Conservation (phyloP, 2,329 filamentous ascomycete genomes). For the Akanthomyces lecanii region DNA sequence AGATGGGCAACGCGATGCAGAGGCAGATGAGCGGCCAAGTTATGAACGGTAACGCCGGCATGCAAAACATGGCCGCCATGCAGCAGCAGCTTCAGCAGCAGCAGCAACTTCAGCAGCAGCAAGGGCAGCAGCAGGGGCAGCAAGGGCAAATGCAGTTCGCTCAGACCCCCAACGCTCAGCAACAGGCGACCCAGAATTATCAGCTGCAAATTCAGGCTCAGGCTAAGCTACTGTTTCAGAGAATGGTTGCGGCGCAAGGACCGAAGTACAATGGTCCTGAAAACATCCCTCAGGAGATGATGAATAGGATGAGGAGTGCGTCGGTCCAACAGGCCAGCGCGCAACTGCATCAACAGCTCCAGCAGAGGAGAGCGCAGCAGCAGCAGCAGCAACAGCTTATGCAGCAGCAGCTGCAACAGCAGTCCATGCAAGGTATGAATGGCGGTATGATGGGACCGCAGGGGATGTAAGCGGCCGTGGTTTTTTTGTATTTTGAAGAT, state of each 20-base stretch:
- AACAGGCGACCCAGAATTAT: conserved; percentile 1
- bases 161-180: conserved; percentile 17
- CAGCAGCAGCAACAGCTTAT: conserved; percentile 30
- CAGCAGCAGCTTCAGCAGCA: conserved; percentile 33
- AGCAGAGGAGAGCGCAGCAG: conserved; percentile 27
- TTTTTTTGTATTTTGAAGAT: conserved; percentile 7
- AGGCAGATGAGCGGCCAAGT: conserved; percentile 33
- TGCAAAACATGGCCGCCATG: conserved; percentile 30
- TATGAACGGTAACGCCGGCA: conserved; percentile 27
- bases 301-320: conserved; percentile 41
- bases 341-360: conserved; percentile 23
- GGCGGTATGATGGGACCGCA: conserved; percentile 51
- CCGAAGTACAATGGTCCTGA: conserved; percentile 38
- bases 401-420: conserved; percentile 37
- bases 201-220: conserved; percentile 33
- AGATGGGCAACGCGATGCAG: conserved; percentile 38
- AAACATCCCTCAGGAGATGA: conserved; percentile 43
- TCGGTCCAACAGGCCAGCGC: conserved; percentile 36
- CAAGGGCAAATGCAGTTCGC: conserved; percentile 20
- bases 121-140: conserved; percentile 32
- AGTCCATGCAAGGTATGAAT: conserved; percentile 51
- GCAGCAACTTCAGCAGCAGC: conserved; percentile 28
- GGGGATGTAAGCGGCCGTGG: conserved; percentile 36
- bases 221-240: conserved; percentile 36
- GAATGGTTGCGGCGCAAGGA: conserved; percentile 32